Evolutionary conservation across 164 flowering plant genomes (phyloP).

Genomic region (Nymphaea colorata): DNA sequence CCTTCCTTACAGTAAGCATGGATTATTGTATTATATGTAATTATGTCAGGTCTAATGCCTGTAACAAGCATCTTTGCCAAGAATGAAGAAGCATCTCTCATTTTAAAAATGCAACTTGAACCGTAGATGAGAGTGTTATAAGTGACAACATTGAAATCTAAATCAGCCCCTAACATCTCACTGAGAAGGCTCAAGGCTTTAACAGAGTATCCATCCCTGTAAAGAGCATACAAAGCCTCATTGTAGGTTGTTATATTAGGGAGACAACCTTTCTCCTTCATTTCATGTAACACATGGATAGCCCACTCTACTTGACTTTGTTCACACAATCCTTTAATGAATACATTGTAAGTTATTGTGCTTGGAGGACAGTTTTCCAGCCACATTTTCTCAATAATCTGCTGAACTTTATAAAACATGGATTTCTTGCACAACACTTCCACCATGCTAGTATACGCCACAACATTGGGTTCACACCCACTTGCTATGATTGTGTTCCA

Average conservation of each 20-base stretch:
- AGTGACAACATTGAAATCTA: conserved; percentile 38
- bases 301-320: conserved; percentile 47
- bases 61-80: conserved; percentile 51
- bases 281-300: conserved; percentile 32
- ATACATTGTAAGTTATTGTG: conserved; percentile 45
- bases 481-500: conserved; percentile 67
- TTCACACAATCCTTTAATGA: conserved; percentile 59
- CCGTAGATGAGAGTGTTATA: conserved; percentile 57
- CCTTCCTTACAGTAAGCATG: conserved; percentile 56
- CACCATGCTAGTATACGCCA: conserved; percentile 70
- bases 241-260: conserved; percentile 60
- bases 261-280: conserved; percentile 38
- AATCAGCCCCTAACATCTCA: conserved; percentile 37
- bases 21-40: conserved; percentile 48
- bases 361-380: conserved; percentile 51
- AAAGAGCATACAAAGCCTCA: conserved; percentile 55
- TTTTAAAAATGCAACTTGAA: conserved; percentile 30
- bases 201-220: conserved; percentile 19
- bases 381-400: conserved; percentile 47
- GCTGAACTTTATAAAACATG: conserved; percentile 51
- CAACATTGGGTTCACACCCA: conserved; percentile 72
- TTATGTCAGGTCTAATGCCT: conserved; percentile 49
- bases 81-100: conserved; percentile 28
- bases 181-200: conserved; percentile 32
- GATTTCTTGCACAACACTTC: conserved; percentile 50